Conservation (phyloP, 345 rosid genomes). For the Rubroshorea leprosula region DNA sequence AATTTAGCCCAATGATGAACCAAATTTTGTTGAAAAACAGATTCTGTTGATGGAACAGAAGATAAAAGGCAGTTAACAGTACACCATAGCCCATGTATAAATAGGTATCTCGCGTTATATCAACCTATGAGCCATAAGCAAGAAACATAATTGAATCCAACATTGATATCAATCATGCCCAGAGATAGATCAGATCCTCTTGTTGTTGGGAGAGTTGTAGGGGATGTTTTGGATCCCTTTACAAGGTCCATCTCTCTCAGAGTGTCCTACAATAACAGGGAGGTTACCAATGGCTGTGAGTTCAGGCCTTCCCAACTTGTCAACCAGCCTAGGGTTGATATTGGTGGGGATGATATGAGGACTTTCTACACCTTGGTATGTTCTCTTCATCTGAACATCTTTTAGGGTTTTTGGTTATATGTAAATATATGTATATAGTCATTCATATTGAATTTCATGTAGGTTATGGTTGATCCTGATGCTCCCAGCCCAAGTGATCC, state of each 20-base stretch:
- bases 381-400: no score
- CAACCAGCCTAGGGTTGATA: conserved; percentile 46
- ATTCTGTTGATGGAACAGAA: no score
- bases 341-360: conserved; percentile 62
- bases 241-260: conserved; percentile 39
- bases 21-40: no score
- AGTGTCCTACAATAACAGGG: conserved; percentile 26
- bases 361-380: conserved; percentile 63
- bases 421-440: no score
- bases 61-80: neutral
- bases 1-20: no score
- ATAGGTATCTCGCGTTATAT: neutral
- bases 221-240: conserved; percentile 63
- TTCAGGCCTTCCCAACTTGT: conserved; percentile 53
- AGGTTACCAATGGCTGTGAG: conserved; percentile 49
- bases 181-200: conserved; percentile 55
- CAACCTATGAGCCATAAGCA: no score
- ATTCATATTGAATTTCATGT: conserved; percentile 7
- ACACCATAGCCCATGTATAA: neutral
- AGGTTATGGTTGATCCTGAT: conserved; percentile 78
- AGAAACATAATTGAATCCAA: no score
- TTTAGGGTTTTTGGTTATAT: no score
- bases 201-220: conserved; percentile 57
- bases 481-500: conserved; percentile 78
- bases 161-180: conserved; percentile 31